Percentiles rank a stretch among this genome's conserved stretches.
Conservation (phyloP, 2,329 filamentous ascomycete species). For the Aspergillus sp. region DNA sequence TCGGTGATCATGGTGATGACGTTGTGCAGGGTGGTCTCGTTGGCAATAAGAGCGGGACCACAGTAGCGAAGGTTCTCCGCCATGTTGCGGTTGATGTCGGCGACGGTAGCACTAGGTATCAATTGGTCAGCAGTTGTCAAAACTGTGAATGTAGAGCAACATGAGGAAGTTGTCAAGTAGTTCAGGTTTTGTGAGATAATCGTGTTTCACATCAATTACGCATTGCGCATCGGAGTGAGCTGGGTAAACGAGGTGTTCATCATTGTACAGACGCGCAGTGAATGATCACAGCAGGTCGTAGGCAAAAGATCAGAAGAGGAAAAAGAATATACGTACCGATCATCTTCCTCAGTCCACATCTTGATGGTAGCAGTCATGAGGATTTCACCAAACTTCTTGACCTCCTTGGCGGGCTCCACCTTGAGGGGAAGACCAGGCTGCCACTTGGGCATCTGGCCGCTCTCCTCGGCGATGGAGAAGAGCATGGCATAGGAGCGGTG, state of each 20-base stretch:
- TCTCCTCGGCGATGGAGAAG: constrained; percentile 81
- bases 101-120: constrained; percentile 71
- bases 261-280: constrained; percentile 47
- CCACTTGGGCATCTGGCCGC: constrained; percentile 77
- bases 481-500: constrained; percentile 93
- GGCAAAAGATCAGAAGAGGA: constrained; percentile 16
- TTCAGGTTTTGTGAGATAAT: constrained; percentile 40
- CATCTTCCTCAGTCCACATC: constrained; percentile 85
- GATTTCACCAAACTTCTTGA: constrained; percentile 81
- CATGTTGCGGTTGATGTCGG: constrained; percentile 92
- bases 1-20: constrained; percentile 72
- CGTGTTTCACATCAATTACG: constrained; percentile 88
- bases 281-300: constrained; percentile 7
- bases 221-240: constrained; percentile 95
- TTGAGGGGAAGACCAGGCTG: constrained; percentile 81
- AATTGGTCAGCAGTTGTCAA: constrained; percentile 43
- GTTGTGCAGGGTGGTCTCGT: constrained; percentile 71
- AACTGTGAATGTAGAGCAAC: constrained; percentile 18
- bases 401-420: constrained; percentile 71
- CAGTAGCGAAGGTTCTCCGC: constrained; percentile 87
- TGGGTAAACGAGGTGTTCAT: constrained; percentile 95
- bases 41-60: constrained; percentile 78
- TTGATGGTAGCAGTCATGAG: constrained; percentile 80
- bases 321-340: constrained; percentile 69
- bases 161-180: constrained; percentile 31